Base-by-base conservation (phyloP, 2,329 filamentous ascomycete species). In the Harringtonia lauricola region DNA sequence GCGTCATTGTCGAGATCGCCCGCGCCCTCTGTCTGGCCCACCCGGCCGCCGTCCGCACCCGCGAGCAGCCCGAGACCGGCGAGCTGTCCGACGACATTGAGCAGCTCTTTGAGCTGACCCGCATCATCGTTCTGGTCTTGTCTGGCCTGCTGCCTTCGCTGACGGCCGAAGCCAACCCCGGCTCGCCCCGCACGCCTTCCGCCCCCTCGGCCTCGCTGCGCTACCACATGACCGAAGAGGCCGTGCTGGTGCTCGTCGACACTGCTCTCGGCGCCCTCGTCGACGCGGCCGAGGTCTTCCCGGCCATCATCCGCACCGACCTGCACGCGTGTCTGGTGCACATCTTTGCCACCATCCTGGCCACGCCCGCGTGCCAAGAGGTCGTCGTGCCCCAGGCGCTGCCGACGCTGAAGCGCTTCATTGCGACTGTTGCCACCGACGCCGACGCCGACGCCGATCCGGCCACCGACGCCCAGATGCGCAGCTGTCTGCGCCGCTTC, bases 71-170 rank as follows among this genome's bases (percentile, higher is more conserved):
- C 26, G 78, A 82, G 33, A 84, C 88, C 42, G 81, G 81, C 15
- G 83, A 92, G 59, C 68, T 98, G 12, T 94, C 87, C 0, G 92
- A 98, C 56, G 92, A 98, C 57, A 95, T 98, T 49, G 92, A 98
- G 57, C 92, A 98, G 63, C 73, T 98, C 1, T 98, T 98, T 55
- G 92, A 98, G 63, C 71, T 98, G 38, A 98, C 92, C 0, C 79
- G 92, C 50, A 95, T 95, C 58, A 95, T 96, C 50, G 90, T 96
- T 15, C 71, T 98, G 9, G 90, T 96, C 2, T 71, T 98, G 24
- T 84, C 88, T 1, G 87, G 89, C 1, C 68, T 95, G 33, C 69
- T 98, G 19, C 92, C 94, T 5, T 94, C 90, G 18, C 29, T 29
- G 22, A 15, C 17, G 21, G 42, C 24, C 10, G 24, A 6, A 26